Base-by-base conservation (phyloP, 805 yeast species). In the Wickerhamiella alocasiicola region DNA sequence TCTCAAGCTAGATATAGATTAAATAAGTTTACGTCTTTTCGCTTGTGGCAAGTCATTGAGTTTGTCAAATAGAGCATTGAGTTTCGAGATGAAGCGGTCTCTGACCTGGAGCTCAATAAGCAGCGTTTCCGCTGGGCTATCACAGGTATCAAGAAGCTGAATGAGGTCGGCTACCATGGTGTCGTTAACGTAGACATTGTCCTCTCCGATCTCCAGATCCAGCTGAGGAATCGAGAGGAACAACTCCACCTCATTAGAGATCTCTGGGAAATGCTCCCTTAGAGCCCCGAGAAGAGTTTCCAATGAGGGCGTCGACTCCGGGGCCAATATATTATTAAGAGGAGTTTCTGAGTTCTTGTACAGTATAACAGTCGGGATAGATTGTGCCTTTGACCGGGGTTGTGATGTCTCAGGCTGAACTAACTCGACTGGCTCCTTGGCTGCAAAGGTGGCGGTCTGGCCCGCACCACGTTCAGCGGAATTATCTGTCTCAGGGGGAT, bases 201-300 rank as follows among this genome's bases (percentile, higher is more conserved):
- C 59, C 42, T 54, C 59, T 7, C 53, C 50, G 11, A 55, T 24
- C 11, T 13, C 31, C 11, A 55, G 48, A 2, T 44, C 53, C 16
- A 54, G 44, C 28, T 47, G 52, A 3, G 46, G 41, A 21, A 53
- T 43, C 3, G 39, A 26, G 28, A 54, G 41, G 4, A 47, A 41
- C 19, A 52, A 36, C 47, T 53, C 56, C 19, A 29, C 30, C 12
- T 49, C 39, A 5, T 40, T 41, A 20, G 39, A 31, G 5, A 40
- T 24, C 16, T 39, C 43, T 7, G 46, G 43, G 12, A 37, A 42
- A n/a, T 44, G 37, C 9, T 17, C n/a, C 9, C 52, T 40, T 6
- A 43, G 20, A 5, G 27, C 16, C 7, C 11, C 37, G 31, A 49
- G 42, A 7, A 52, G 39, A 20, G 41, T 47, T 32, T 52, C 56